A percentile compares a stretch with the other conserved stretches of the same genome.
Conservation (phyloP, 306 rosid species). For the Vigna mungo region DNA sequence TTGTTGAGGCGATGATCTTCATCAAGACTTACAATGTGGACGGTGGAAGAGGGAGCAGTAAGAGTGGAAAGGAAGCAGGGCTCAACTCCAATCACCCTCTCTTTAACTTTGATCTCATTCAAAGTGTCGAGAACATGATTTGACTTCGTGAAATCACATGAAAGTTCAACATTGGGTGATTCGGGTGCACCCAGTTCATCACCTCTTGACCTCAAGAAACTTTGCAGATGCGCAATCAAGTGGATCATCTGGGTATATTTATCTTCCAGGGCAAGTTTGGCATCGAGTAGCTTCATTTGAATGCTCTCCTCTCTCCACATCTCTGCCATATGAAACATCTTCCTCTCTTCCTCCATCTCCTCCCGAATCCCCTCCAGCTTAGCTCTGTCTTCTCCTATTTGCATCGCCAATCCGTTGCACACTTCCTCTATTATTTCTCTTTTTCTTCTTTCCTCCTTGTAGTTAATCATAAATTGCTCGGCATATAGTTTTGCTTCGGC, state of each 20-base stretch:
- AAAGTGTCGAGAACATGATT: constrained; percentile 41
- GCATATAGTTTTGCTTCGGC: constrained; percentile 49
- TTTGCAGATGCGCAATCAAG: constrained; percentile 53
- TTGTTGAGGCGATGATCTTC: constrained; percentile 21
- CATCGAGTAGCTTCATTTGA: constrained; percentile 74
- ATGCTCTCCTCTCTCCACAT: constrained; percentile 75
- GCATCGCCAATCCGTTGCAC: constrained; percentile 53
- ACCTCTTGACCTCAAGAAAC: constrained; percentile 51
- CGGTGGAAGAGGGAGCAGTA: constrained; percentile 25
- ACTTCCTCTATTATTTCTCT: constrained; percentile 58
- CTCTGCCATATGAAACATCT: constrained; percentile 63
- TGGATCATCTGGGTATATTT: constrained; percentile 60
- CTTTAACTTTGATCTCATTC: constrained; percentile 40
- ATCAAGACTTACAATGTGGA: constrained; percentile 29
- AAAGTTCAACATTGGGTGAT: constrained; percentile 46
- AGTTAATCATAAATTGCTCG: constrained; percentile 42
- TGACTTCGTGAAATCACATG: constrained; percentile 45
- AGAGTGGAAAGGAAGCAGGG: constrained; percentile 13
- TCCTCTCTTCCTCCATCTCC: constrained; percentile 70
- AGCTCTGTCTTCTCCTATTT: constrained; percentile 54
- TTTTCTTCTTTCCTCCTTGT: constrained; percentile 51
- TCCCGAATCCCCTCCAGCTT: constrained; percentile 42
- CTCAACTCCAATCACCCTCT: constrained; percentile 39
- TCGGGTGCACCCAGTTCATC: constrained; percentile 37
- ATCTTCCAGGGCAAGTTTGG: constrained; percentile 63